These are phyloP conservation scores for Lodderomyces pseudojiufengensis DNA, from an alignment of 1,139 yeast species.

Conservation along the genomic window DNA sequence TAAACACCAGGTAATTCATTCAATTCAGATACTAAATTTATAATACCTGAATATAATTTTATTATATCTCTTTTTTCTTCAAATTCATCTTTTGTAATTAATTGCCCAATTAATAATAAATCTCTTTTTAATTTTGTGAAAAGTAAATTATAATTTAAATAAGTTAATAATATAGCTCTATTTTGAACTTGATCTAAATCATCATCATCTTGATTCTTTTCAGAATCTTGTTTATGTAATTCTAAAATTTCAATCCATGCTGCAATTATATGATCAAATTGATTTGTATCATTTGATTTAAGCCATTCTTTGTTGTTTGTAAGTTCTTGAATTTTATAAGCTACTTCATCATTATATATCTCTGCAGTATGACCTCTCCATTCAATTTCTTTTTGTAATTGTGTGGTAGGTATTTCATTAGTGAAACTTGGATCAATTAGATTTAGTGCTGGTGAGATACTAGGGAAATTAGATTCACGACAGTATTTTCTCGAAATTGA, in stretches of 20 bases:
- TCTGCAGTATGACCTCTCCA: constrained; percentile 79
- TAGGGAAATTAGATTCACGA: constrained; percentile 30
- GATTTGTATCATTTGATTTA: constrained; percentile 20
- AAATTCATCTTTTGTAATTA: constrained; percentile 20
- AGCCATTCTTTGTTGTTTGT: constrained; percentile 30
- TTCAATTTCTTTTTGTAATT: constrained; percentile 36
- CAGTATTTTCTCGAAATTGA: constrained; percentile 45
- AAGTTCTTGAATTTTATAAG: constrained; percentile 51
- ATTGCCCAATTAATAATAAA: constrained; percentile 41
- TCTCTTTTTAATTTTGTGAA: constrained; percentile 74
- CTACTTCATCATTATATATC: constrained; percentile 69
- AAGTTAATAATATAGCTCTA: constrained; percentile 72
- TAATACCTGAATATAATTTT: constrained; percentile 49
- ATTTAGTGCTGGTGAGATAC: constrained; percentile 33
- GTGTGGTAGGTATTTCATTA: constrained; percentile 27
- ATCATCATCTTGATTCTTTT: constrained; percentile 40
- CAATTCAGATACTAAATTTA: constrained; percentile 50
- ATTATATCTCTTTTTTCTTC: constrained; percentile 42
- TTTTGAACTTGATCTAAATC: constrained; percentile 60
- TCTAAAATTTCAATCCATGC: constrained; percentile 40
- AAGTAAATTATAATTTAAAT: constrained; percentile 63
- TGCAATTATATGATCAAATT: constrained; percentile 30
- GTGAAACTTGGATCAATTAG: constrained; percentile 46
- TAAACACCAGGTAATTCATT: constrained; percentile 88
- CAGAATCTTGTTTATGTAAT: constrained; percentile 49